phyloP scores from a whole-genome alignment of 2,329 filamentous ascomycete genomes.

The Ilyonectria destructans region DNA sequence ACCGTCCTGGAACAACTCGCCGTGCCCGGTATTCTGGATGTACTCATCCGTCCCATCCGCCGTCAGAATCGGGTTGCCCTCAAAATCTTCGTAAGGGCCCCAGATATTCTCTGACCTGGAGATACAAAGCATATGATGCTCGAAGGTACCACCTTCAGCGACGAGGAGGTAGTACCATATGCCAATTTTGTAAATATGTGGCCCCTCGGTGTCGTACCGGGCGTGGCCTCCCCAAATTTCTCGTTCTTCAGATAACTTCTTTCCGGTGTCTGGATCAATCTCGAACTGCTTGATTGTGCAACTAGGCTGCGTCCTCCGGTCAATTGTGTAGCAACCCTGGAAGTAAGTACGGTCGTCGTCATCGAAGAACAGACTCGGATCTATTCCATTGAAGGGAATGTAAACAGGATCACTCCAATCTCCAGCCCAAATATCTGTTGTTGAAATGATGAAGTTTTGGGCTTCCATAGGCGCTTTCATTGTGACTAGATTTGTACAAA shows the following conservation, averaged over 20 bases:
- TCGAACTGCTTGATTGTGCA: constrained; percentile 48
- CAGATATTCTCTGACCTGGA: constrained; percentile 43
- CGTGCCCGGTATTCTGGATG: constrained; percentile 47
- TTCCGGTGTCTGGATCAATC: constrained; percentile 42
- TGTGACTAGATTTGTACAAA: constrained; percentile 45
- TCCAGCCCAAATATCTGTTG: constrained; percentile 44
- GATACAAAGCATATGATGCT: constrained; percentile 47
- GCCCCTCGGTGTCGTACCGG: constrained; percentile 46
- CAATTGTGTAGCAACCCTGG: constrained; percentile 38
- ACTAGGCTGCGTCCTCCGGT: constrained; percentile 23
- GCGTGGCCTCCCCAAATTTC: constrained; percentile 41
- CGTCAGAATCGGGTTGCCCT: constrained; percentile 54
- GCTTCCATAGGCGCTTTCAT: constrained; percentile 6
- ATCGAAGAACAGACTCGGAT: constrained; percentile 62
- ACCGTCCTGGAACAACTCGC: constrained; percentile 46
- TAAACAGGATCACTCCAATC: constrained; percentile 52
- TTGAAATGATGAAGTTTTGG: constrained; percentile 46
- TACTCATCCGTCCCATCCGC: constrained; percentile 40
- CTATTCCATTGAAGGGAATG: constrained; percentile 60
- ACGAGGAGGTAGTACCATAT: constrained; percentile 62
- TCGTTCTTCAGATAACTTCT: constrained; percentile 38
- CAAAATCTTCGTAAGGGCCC: constrained; percentile 51
- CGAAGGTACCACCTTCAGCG: constrained; percentile 60
- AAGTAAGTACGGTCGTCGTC: constrained; percentile 53
- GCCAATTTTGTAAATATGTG: constrained; percentile 62